phyloP scores from a whole-genome alignment of 148 eudicot genomes.

The Hydrangea macrophylla region DNA sequence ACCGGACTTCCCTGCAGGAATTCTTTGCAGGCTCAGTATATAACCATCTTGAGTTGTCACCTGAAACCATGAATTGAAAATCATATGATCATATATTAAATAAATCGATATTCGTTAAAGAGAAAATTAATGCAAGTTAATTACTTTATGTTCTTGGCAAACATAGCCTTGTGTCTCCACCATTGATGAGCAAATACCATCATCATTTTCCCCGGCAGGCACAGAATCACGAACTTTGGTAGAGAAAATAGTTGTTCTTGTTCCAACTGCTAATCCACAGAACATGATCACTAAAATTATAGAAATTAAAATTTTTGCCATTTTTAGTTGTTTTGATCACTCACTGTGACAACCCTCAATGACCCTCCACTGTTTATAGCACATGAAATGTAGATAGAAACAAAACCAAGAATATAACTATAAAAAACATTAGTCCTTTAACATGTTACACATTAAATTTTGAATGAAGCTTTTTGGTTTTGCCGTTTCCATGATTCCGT shows the following conservation, averaged over 20 bases:
- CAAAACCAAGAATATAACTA: neutral
- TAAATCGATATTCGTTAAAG: neutral
- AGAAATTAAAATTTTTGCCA: constrained; percentile 10
- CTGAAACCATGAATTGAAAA: constrained; percentile 17
- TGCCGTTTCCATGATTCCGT: constrained; percentile 2
- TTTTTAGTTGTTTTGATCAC: constrained; percentile 1
- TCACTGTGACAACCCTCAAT: neutral
- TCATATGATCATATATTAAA: neutral
- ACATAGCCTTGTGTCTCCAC: constrained; percentile 31
- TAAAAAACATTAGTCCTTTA: neutral
- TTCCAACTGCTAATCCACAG: constrained; percentile 23
- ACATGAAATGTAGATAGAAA: neutral
- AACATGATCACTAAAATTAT: constrained; percentile 24
- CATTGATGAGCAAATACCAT: constrained; percentile 34
- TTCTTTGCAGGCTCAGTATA: constrained; percentile 45
- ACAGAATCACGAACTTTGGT: neutral
- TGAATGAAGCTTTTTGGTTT: neutral
- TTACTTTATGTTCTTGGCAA: constrained; percentile 47
- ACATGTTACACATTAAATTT: neutral
- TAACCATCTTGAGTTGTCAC: constrained; percentile 47
- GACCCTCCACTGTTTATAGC: constrained; percentile 4
- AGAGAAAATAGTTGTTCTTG: constrained; percentile 23
- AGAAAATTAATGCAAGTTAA: too few species aligned
- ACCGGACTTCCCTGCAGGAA: constrained; percentile 32
- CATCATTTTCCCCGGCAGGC: constrained; percentile 15